phyloP scores from a whole-genome alignment of 2,329 filamentous ascomycete species.

The Hymenoscyphus occultus region DNA sequence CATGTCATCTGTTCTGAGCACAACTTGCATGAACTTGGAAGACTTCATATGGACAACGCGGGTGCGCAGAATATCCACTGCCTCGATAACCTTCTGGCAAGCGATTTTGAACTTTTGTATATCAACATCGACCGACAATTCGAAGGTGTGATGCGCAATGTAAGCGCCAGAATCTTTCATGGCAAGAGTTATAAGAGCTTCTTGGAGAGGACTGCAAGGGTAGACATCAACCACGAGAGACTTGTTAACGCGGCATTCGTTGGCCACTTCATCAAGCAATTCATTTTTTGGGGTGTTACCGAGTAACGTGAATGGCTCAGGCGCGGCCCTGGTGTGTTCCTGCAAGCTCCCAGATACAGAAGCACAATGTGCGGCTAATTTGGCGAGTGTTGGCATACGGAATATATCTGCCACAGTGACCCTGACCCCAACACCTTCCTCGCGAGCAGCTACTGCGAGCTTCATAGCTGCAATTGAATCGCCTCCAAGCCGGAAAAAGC shows the following conservation, averaged over 20 bases:
- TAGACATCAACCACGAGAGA: slow-evolving; percentile 37
- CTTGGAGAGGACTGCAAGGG: slow-evolving; percentile 38
- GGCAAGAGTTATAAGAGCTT: slow-evolving; percentile 31
- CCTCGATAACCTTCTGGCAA: slow-evolving; percentile 36
- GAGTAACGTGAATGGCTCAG: background rate
- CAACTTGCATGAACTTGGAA: slow-evolving; percentile 30
- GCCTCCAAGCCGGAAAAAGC: slow-evolving; percentile 46
- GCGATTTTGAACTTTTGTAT: slow-evolving; percentile 10
- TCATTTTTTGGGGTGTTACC: background rate
- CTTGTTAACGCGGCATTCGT: slow-evolving; percentile 5
- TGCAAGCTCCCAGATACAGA: slow-evolving; percentile 1
- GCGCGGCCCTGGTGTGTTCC: slow-evolving; percentile 19
- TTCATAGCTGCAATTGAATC: slow-evolving; percentile 46
- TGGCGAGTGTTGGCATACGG: slow-evolving; percentile 40
- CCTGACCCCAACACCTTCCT: slow-evolving; percentile 34
- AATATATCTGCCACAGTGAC: slow-evolving; percentile 43
- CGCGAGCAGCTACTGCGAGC: slow-evolving; percentile 34
- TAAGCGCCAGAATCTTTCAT: slow-evolving; percentile 12
- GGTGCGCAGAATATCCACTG: slow-evolving; percentile 18
- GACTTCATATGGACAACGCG: slow-evolving; percentile 23
- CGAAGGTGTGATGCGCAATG: slow-evolving; percentile 10
- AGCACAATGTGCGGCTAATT: slow-evolving; percentile 37
- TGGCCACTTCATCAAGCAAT: background rate
- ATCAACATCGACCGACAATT: slow-evolving; percentile 7
- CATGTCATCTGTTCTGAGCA: slow-evolving; percentile 15